These are phyloP conservation scores for Solanum chacoense DNA, from an alignment of 305 asterid species.

Conservation along the genomic window DNA sequence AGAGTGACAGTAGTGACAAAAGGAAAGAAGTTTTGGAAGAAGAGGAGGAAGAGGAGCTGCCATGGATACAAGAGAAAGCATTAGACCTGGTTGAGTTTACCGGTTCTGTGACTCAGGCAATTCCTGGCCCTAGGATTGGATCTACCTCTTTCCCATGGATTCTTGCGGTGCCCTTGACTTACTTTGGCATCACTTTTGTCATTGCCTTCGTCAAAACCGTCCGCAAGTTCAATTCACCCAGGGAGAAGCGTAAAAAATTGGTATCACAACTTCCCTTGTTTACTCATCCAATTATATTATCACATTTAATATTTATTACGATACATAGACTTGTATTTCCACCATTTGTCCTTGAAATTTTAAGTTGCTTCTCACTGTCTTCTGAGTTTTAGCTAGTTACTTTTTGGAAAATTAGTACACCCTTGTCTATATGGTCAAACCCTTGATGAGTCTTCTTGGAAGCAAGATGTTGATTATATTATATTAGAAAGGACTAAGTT, in stretches of 20 bases:
- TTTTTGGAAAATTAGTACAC: neutral
- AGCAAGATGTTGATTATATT: neutral
- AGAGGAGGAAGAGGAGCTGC: conserved; percentile 79
- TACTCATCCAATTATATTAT: neutral
- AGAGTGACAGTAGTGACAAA: neutral
- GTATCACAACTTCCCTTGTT: conserved; percentile 12
- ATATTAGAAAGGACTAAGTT: neutral
- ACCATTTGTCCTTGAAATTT: neutral
- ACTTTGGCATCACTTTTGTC: conserved; percentile 69
- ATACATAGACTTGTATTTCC: neutral
- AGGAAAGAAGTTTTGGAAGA: conserved; percentile 20
- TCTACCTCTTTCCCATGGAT: conserved; percentile 84
- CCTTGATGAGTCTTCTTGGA: neutral
- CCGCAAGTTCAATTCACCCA: conserved; percentile 68
- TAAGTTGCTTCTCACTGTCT: neutral
- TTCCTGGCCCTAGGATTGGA: conserved; percentile 97
- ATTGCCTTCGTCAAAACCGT: conserved; percentile 76
- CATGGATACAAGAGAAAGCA: conserved; percentile 99
- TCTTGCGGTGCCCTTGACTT: conserved; percentile 75
- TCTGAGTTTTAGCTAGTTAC: neutral
- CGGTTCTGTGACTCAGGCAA: conserved; percentile 86
- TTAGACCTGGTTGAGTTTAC: conserved; percentile 89
- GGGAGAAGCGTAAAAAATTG: conserved; percentile 68
- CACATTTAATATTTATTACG: neutral
- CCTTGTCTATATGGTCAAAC: neutral